Percentiles rank a stretch among this genome's conserved stretches.
Evolutionary conservation across 441 rosid species (phyloP).

Genomic region (Francoa sonchifolia): DNA sequence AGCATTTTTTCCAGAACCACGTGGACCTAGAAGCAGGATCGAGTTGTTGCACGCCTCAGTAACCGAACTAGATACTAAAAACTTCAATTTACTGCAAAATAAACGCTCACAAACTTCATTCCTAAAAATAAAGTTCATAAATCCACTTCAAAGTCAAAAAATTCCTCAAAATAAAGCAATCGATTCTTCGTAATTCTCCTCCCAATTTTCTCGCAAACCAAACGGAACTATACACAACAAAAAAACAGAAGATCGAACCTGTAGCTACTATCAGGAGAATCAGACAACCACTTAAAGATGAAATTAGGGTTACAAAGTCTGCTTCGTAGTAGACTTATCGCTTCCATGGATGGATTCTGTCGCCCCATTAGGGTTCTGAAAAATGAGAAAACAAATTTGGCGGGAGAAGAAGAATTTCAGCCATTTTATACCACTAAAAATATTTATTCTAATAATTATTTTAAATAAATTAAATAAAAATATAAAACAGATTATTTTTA

Average conservation of each 20-base stretch:
- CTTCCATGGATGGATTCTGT: slow-evolving; percentile 33
- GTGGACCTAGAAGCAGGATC: slow-evolving; percentile 82
- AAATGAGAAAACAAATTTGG: background rate
- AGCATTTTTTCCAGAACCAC: slow-evolving; percentile 85
- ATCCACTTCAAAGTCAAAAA: background rate
- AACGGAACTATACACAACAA: no score
- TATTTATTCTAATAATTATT: background rate
- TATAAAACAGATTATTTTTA: no score
- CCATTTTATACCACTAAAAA: background rate
- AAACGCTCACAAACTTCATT: background rate
- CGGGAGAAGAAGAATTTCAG: background rate
- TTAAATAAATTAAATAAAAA: background rate
- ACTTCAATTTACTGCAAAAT: slow-evolving; percentile 58
- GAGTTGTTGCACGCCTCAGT: slow-evolving; percentile 87
- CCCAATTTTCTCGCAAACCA: background rate
- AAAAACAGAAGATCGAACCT: slow-evolving; percentile 26
- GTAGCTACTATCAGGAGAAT: slow-evolving; percentile 65
- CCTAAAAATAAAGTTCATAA: background rate
- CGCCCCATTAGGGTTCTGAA: slow-evolving; percentile 27
- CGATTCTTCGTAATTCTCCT: no score
- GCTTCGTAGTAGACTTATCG: slow-evolving; percentile 46
- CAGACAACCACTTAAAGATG: slow-evolving; percentile 48
- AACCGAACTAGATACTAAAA: slow-evolving; percentile 55
- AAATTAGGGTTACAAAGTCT: slow-evolving; percentile 59
- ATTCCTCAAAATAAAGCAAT: background rate